These are phyloP conservation scores for Salvia miltiorrhiza DNA, from an alignment of 257 asterid species.

Conservation along the genomic window DNA sequence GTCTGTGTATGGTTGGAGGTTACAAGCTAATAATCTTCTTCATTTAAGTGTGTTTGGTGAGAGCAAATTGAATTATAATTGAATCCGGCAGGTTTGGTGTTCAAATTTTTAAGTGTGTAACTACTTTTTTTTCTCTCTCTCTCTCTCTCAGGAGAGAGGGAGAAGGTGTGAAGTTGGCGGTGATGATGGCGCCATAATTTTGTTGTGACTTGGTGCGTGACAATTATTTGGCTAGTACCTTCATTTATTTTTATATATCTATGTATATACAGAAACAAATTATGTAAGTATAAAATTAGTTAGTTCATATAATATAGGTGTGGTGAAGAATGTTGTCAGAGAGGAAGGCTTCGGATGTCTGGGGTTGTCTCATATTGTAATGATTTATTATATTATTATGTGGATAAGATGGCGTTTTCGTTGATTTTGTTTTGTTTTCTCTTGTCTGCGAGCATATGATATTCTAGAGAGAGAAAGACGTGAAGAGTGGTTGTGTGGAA, in stretches of 20 bases:
- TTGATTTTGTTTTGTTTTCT: background rate
- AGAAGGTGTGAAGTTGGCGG: too few species aligned
- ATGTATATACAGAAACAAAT: too few species aligned
- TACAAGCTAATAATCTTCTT: background rate
- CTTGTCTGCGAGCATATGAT: background rate
- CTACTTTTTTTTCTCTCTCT: too few species aligned
- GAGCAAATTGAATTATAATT: background rate
- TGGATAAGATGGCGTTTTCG: conserved; percentile 14
- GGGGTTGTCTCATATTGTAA: background rate
- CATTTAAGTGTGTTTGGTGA: background rate
- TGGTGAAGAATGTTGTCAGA: conserved; percentile 27
- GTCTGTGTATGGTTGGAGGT: background rate
- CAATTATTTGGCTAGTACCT: too few species aligned
- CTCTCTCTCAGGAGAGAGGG: too few species aligned
- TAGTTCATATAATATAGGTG: background rate
- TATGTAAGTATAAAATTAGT: too few species aligned
- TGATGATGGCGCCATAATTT: background rate
- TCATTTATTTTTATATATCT: too few species aligned
- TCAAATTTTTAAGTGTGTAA: background rate
- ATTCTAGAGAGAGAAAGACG: conserved; percentile 7
- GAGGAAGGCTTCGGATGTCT: conserved; percentile 12
- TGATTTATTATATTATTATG: too few species aligned
- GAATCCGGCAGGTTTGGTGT: background rate
- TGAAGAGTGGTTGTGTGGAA: background rate
- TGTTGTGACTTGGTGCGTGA: background rate